Evolutionary conservation across 192 early-diverging fungal genomes (phyloP).

Genomic region (Coemansia biformis): DNA sequence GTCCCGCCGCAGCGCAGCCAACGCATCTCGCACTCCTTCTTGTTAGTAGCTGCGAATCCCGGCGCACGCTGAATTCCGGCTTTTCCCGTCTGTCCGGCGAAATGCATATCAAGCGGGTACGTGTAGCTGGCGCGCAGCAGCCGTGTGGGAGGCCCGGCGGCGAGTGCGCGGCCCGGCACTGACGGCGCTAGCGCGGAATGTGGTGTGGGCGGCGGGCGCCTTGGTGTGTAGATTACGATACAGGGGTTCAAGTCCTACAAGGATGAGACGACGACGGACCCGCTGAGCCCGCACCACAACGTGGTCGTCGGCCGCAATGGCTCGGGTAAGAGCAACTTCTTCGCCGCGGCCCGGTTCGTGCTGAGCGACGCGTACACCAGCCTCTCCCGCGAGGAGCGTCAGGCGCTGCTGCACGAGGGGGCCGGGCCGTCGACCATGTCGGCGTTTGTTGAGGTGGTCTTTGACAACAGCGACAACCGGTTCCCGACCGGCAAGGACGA

Average conservation of each 20-base stretch:
- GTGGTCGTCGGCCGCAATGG: conserved; percentile 97
- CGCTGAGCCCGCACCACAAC: conserved; percentile 89
- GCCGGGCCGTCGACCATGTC: conserved; percentile 87
- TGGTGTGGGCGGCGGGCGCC: background rate
- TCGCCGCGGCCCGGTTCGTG: conserved; percentile 89
- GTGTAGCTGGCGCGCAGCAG: background rate
- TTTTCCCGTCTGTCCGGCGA: background rate
- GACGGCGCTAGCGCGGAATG: background rate
- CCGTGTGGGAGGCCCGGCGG: too few relatives aligned
- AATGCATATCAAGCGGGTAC: conserved; percentile 50
- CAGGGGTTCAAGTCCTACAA: conserved; percentile 99
- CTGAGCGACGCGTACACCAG: conserved; percentile 92
- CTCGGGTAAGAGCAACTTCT: conserved; percentile 97
- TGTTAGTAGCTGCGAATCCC: too few relatives aligned
- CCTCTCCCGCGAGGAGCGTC: conserved; percentile 89
- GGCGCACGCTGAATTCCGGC: too few relatives aligned
- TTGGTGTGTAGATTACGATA: conserved; percentile 69
- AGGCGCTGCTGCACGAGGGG: conserved; percentile 90
- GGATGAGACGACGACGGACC: conserved; percentile 89
- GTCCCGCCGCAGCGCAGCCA: too few relatives aligned
- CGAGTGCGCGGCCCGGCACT: background rate
- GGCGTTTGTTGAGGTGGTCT: conserved; percentile 92
- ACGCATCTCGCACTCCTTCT: too few relatives aligned
- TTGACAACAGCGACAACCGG: conserved; percentile 94
- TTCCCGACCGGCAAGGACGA: conserved; percentile 94